Evolutionary conservation across 495 filamentous ascomycete species (phyloP).

Genomic region (Penicillium simplicissimum): DNA sequence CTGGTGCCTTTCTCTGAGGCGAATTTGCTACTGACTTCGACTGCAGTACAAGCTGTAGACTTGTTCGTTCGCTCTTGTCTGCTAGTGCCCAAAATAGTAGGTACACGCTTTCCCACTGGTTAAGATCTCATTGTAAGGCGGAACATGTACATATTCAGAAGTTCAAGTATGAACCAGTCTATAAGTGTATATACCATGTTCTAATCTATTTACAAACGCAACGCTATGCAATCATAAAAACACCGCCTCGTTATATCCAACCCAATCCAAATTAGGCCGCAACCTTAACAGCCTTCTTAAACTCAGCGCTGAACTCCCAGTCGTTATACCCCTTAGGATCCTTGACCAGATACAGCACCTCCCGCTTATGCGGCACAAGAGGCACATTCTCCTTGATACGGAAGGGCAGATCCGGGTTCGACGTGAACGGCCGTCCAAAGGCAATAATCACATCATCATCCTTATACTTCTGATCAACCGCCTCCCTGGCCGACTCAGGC

Average conservation of each 20-base stretch:
- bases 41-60: slow-evolving; percentile 20
- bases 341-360: slow-evolving; percentile 58
- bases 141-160: not conserved
- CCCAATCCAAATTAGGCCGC: slow-evolving; percentile 18
- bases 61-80: no score
- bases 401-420: slow-evolving; percentile 71
- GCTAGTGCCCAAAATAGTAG: not conserved
- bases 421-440: slow-evolving; percentile 66
- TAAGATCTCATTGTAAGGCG: not conserved
- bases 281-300: slow-evolving; percentile 32
- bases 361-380: slow-evolving; percentile 56
- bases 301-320: slow-evolving; percentile 49
- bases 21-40: slow-evolving; percentile 5
- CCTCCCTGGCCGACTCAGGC: slow-evolving; percentile 44
- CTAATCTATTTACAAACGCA: not conserved
- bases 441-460: slow-evolving; percentile 54
- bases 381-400: slow-evolving; percentile 57
- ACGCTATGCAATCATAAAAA: slow-evolving; percentile 20
- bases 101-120: not conserved
- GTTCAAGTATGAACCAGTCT: not conserved
- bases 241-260: not conserved
- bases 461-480: slow-evolving; percentile 55
- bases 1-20: slow-evolving; percentile 25
- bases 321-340: slow-evolving; percentile 61
- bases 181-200: not conserved